A percentile compares a stretch with the other conserved stretches of the same genome.
phyloP scores from a whole-genome alignment of 2,329 filamentous ascomycete genomes.

The Xylaria sp. region DNA sequence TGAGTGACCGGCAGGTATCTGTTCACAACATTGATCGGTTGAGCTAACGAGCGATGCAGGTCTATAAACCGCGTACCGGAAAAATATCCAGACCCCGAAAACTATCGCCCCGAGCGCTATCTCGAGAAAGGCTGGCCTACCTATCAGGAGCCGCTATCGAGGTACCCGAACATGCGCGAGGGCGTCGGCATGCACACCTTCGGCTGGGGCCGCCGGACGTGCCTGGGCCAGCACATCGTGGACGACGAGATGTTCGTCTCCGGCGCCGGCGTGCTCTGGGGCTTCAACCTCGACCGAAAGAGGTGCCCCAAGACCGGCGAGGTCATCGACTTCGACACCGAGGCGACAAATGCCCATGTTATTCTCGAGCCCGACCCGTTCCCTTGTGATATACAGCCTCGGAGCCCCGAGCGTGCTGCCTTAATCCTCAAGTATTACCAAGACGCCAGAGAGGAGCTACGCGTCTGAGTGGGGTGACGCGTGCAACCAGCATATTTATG shows the following conservation, averaged over 20 bases:
- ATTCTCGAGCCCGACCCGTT: constrained; percentile 63
- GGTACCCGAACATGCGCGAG: constrained; percentile 71
- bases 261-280: constrained; percentile 62
- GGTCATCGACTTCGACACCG: constrained; percentile 58
- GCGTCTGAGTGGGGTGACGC: constrained; percentile 37
- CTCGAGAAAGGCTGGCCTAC: constrained; percentile 72
- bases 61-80: constrained; percentile 67
- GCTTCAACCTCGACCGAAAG: constrained; percentile 57
- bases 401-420: constrained; percentile 54
- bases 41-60: constrained; percentile 49
- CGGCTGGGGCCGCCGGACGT: constrained; percentile 71
- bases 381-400: constrained; percentile 57
- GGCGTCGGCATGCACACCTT: constrained; percentile 70
- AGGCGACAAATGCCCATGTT: constrained; percentile 63
- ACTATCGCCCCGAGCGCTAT: constrained; percentile 71
- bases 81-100: constrained; percentile 72
- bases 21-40: background rate
- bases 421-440: constrained; percentile 54
- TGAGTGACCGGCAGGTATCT: constrained; percentile 42
- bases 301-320: constrained; percentile 57
- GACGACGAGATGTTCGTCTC: constrained; percentile 68
- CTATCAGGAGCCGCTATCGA: constrained; percentile 71
- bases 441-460: constrained; percentile 49
- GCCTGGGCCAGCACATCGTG: constrained; percentile 71
- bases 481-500: background rate